Conservation (phyloP, 352 stramenopile genomes). For the Pythium periplocum region DNA sequence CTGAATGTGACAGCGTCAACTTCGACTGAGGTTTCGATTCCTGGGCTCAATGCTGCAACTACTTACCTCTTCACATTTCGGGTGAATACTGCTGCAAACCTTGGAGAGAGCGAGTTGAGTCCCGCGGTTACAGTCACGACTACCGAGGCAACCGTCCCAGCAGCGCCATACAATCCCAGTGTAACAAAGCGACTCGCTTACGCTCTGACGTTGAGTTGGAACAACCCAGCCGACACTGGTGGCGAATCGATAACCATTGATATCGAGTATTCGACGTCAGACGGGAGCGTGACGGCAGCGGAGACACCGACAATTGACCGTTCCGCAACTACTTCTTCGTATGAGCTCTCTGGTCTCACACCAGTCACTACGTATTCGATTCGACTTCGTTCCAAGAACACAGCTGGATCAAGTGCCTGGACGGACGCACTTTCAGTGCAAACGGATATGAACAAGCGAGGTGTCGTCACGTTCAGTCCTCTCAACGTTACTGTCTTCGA, state of each 20-base stretch:
- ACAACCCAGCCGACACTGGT: constrained; percentile 29
- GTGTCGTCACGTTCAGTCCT: constrained; percentile 23
- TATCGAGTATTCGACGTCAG: constrained; percentile 21
- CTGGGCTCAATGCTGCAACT: constrained; percentile 21
- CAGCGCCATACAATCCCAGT: constrained; percentile 25
- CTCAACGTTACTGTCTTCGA: constrained; percentile 28
- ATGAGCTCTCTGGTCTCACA: constrained; percentile 22
- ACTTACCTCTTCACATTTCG: constrained; percentile 29
- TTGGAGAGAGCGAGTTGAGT: constrained; percentile 36
- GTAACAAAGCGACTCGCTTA: constrained; percentile 19
- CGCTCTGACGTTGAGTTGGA: constrained; percentile 36
- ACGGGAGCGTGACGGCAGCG: background rate
- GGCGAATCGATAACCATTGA: constrained; percentile 34
- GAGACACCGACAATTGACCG: background rate
- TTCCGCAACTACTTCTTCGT: constrained; percentile 1
- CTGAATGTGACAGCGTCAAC: constrained; percentile 12
- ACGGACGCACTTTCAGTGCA: constrained; percentile 13
- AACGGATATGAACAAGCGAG: constrained; percentile 45
- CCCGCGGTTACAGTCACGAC: constrained; percentile 19
- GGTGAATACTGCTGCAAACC: constrained; percentile 18
- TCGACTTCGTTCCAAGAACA: constrained; percentile 29
- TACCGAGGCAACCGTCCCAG: constrained; percentile 26
- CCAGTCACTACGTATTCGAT: constrained; percentile 33
- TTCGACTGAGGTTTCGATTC: constrained; percentile 18
- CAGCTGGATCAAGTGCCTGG: constrained; percentile 33